Percentiles rank a stretch among this genome's conserved stretches.
Evolutionary conservation across 345 rosid species (phyloP).

Genomic region (Dipteronia dyeriana): DNA sequence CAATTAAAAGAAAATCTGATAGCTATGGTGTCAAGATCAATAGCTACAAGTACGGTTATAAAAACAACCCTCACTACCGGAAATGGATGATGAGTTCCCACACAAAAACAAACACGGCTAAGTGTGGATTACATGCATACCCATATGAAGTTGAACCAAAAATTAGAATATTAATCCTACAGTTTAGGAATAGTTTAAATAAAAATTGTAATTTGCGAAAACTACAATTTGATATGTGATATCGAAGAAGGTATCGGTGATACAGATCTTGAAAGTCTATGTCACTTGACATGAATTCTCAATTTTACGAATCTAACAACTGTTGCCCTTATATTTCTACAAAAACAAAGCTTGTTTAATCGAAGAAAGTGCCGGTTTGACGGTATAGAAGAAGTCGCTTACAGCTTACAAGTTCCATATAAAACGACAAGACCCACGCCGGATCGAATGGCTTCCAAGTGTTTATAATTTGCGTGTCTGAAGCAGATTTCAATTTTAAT

Average conservation of each 20-base stretch:
- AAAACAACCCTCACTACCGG: too few species aligned
- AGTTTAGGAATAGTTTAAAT: too few species aligned
- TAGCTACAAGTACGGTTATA: accelerated
- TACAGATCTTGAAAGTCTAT: not conserved
- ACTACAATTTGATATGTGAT: not conserved
- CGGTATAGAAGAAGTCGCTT: slow-evolving; percentile 1
- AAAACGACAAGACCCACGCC: not conserved
- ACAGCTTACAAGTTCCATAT: not conserved
- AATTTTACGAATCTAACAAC: not conserved
- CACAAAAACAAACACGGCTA: too few species aligned
- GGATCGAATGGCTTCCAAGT: not conserved
- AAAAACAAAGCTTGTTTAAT: not conserved
- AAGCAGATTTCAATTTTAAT: not conserved
- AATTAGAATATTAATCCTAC: too few species aligned
- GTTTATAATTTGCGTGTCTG: slow-evolving; percentile 14
- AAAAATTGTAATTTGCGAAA: too few species aligned
- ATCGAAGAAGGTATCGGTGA: not conserved
- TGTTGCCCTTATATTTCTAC: not conserved
- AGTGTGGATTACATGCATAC: too few species aligned
- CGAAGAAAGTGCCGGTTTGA: slow-evolving; percentile 11
- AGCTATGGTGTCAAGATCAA: too few species aligned
- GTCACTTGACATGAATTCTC: not conserved
- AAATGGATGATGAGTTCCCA: too few species aligned
- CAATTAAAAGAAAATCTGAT: too few species aligned
- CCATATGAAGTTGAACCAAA: not conserved